Evolutionary conservation across 768 basidiomycete genomes (phyloP).

Genomic region (Boletus subcaerulescens): DNA sequence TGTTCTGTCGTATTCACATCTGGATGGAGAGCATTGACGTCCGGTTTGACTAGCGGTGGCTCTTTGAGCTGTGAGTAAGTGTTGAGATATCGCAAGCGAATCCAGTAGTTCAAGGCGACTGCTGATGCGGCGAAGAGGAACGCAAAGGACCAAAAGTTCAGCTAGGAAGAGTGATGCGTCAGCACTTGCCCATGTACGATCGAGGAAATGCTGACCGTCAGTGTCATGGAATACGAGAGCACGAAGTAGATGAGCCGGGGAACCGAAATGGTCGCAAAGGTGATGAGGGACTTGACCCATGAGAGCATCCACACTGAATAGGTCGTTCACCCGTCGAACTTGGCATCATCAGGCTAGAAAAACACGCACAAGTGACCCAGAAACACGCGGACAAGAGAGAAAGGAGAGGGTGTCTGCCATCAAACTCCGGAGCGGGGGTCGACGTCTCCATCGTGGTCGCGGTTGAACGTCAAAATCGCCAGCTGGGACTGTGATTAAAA

Average conservation of each 20-base stretch:
- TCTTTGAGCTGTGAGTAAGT: constrained; percentile 76
- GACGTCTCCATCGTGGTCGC: constrained; percentile 26
- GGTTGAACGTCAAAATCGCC: constrained; percentile 4
- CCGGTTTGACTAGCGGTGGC: constrained; percentile 76
- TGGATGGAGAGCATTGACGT: constrained; percentile 85
- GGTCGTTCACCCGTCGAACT: constrained; percentile 1
- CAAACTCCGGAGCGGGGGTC: constrained; percentile 17
- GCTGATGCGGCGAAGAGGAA: constrained; percentile 67
- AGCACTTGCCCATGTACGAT: background rate
- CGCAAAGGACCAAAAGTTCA: constrained; percentile 91
- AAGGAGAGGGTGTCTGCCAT: constrained; percentile 66
- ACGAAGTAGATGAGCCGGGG: constrained; percentile 76
- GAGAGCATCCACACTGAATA: constrained; percentile 75
- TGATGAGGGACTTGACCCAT: constrained; percentile 69
- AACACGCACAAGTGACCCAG: constrained; percentile 73
- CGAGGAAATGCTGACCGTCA: constrained; percentile 55
- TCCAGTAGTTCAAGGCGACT: constrained; percentile 76
- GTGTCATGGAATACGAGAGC: constrained; percentile 84
- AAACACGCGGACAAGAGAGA: constrained; percentile 78
- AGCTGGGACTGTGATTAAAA: background rate
- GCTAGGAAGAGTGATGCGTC: constrained; percentile 39
- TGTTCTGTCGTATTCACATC: constrained; percentile 80
- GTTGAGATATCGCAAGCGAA: constrained; percentile 78
- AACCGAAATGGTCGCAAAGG: constrained; percentile 79
- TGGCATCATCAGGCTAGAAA: background rate